Conservation (phyloP, 495 filamentous ascomycete species). For the Apiosordaria backusii region DNA sequence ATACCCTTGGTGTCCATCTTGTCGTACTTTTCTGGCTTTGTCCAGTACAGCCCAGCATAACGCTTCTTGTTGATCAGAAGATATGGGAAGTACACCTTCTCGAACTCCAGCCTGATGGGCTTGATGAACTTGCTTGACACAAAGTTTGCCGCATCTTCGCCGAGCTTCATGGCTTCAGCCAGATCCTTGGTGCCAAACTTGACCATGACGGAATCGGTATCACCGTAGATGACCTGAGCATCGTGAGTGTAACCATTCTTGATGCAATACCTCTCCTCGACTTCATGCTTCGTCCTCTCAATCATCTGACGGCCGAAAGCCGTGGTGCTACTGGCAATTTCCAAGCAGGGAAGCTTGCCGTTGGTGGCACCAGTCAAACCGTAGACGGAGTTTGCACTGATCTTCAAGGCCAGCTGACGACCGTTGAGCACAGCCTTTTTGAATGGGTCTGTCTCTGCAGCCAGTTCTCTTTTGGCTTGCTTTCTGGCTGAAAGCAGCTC, state of each 20-base stretch:
- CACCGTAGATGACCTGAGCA: conserved; percentile 95
- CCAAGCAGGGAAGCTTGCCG: conserved; percentile 91
- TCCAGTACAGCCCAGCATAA: conserved; percentile 97
- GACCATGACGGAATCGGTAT: conserved; percentile 99
- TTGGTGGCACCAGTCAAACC: conserved; percentile 94
- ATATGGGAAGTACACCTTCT: conserved; percentile 99
- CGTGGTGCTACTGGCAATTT: conserved; percentile 94
- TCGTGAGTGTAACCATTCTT: conserved; percentile 92
- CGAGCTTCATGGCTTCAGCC: conserved; percentile 86
- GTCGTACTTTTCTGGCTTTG: conserved; percentile 87
- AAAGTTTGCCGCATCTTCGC: conserved; percentile 79
- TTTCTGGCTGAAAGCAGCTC: conserved; percentile 87
- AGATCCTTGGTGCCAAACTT: conserved; percentile 90
- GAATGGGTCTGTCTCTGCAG: conserved; percentile 88
- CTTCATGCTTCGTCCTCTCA: conserved; percentile 90
- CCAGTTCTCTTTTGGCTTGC: conserved; percentile 86
- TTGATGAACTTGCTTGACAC: conserved; percentile 90
- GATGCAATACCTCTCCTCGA: conserved; percentile 82
- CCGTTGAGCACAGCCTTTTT: conserved; percentile 97
- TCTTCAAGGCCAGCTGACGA: conserved; percentile 91
- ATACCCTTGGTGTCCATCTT: conserved; percentile 99
- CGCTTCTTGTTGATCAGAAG: conserved; percentile 99
- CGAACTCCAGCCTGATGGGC: conserved; percentile 98
- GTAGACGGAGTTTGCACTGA: conserved; percentile 98
- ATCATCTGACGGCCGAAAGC: conserved; percentile 98